Evolutionary conservation across 2,329 filamentous ascomycete genomes (phyloP).

Genomic region (Cladosporium halotolerans): DNA sequence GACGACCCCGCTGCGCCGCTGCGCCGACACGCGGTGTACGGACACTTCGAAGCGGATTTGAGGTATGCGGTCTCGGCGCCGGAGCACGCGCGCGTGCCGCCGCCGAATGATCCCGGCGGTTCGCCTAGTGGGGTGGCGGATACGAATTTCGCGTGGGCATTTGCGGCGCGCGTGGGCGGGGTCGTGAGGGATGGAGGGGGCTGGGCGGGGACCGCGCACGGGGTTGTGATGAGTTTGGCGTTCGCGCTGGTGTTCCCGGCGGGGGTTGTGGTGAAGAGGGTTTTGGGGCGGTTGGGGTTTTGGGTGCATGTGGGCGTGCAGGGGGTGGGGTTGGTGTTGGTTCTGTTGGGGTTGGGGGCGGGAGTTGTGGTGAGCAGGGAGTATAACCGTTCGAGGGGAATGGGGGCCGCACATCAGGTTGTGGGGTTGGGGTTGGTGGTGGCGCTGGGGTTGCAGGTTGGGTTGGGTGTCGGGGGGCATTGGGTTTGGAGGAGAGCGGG

Average conservation of each 20-base stretch:
- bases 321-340: conserved; percentile 22
- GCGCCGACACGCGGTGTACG: conserved; percentile 31
- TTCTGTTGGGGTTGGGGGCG: conserved; percentile 33
- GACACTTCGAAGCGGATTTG: conserved; percentile 36
- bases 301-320: conserved; percentile 38
- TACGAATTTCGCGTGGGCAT: conserved; percentile 16
- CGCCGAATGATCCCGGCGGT: conserved; percentile 17
- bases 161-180: conserved; percentile 17
- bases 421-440: conserved; percentile 52
- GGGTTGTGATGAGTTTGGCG: conserved; percentile 28
- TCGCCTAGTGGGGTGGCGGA: conserved; percentile 26
- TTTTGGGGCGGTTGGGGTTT: conserved; percentile 29
- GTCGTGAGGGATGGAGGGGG: conserved; percentile 21
- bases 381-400: conserved; percentile 24
- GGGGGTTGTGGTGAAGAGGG: conserved; percentile 32
- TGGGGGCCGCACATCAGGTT: conserved; percentile 45
- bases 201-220: conserved; percentile 21
- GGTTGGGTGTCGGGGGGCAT: conserved; percentile 52
- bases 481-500: conserved; percentile 38
- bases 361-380: conserved; percentile 35
- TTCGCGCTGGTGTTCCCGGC: conserved; percentile 32
- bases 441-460: conserved; percentile 48
- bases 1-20: conserved; percentile 29
- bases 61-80: conserved; percentile 23
- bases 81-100: conserved; percentile 5